These are phyloP conservation scores for Geum urbanum DNA, from an alignment of 306 rosid genomes.

Conservation along the genomic window DNA sequence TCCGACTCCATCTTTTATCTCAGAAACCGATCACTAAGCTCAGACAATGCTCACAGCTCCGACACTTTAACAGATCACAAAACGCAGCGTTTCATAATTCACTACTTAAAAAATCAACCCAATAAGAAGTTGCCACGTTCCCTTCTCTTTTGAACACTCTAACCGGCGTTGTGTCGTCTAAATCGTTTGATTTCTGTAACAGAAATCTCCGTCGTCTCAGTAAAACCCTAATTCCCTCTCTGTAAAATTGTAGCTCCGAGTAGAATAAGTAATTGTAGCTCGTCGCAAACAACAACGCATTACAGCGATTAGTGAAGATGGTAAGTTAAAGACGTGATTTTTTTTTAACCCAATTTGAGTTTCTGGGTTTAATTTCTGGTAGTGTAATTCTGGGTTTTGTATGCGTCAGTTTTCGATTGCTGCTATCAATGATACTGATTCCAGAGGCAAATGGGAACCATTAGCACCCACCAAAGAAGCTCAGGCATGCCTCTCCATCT, in stretches of 20 bases:
- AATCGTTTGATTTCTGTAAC: not conserved
- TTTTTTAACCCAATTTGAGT: not conserved
- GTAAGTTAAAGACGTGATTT: slow-evolving; percentile 18
- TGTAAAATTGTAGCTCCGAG: not conserved
- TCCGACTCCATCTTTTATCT: not conserved
- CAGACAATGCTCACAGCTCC: not conserved
- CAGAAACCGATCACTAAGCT: not conserved
- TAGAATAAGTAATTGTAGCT: not conserved
- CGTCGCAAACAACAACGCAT: not conserved
- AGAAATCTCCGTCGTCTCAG: slow-evolving; percentile 18
- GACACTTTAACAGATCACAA: not conserved
- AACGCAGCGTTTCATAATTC: not conserved
- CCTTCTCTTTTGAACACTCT: not conserved
- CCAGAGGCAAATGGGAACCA: slow-evolving; percentile 82
- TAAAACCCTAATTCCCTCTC: slow-evolving; percentile 14
- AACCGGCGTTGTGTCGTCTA: not conserved
- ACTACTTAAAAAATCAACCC: not conserved
- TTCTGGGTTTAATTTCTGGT: not conserved
- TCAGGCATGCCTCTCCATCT: slow-evolving; percentile 50
- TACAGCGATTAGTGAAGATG: slow-evolving; percentile 21
- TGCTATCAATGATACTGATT: slow-evolving; percentile 85
- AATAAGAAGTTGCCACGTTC: not conserved
- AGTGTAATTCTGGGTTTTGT: not conserved
- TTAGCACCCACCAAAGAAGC: slow-evolving; percentile 98
- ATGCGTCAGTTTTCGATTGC: slow-evolving; percentile 78